Percentiles rank a stretch among this genome's conserved stretches.
Evolutionary conservation across 202 grass and related monocot genomes (phyloP).

Genomic region (Panicum virgatum): DNA sequence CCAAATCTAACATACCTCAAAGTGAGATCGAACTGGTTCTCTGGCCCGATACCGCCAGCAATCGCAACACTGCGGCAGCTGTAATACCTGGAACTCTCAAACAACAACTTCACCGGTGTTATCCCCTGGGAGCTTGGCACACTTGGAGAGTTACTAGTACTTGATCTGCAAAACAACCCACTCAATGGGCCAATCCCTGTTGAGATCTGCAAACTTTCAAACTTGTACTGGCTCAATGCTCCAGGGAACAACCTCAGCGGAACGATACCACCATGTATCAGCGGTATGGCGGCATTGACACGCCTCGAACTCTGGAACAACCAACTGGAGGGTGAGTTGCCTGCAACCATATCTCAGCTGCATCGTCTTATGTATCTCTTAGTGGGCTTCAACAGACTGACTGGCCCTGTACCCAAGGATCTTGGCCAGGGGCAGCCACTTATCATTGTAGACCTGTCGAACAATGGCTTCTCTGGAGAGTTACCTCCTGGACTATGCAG

Average conservation of each 20-base stretch:
- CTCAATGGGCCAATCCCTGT: background rate
- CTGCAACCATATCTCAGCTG: background rate
- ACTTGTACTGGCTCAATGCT: background rate
- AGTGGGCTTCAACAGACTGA: background rate
- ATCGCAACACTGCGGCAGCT: background rate
- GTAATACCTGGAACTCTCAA: background rate
- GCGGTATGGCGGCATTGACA: background rate
- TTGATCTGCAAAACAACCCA: background rate
- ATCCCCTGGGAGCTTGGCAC: background rate
- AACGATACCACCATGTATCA: background rate
- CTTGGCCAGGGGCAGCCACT: background rate
- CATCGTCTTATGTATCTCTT: background rate
- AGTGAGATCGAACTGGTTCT: background rate
- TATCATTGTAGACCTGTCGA: background rate
- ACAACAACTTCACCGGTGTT: background rate
- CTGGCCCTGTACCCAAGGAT: background rate
- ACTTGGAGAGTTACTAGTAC: background rate
- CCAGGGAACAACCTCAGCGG: background rate
- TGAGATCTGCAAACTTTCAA: background rate
- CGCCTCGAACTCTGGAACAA: background rate
- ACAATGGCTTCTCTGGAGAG: background rate
- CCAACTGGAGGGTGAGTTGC: conserved; percentile 6
- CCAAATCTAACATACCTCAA: conserved; percentile 1
- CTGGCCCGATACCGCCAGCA: background rate
- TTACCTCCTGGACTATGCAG: background rate